Percentiles rank a stretch among this genome's conserved stretches.
Evolutionary conservation across 257 asterid species (phyloP).

Genomic region (Jacaranda mimosifolia): DNA sequence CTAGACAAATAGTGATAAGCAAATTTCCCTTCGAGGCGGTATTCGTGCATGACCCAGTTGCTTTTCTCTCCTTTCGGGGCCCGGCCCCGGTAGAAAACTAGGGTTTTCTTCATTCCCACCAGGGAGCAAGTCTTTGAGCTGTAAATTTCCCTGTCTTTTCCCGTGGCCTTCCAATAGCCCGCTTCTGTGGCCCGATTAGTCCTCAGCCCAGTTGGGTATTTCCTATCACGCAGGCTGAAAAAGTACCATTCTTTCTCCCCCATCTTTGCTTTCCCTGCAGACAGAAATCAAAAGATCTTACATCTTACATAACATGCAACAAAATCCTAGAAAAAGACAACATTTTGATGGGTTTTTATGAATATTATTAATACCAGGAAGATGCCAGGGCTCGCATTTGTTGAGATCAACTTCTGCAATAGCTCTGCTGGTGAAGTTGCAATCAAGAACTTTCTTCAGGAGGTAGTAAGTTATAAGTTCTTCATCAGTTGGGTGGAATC

Average conservation of each 20-base stretch:
- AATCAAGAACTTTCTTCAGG: conserved; percentile 78
- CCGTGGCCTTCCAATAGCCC: conserved; percentile 98
- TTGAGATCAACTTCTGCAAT: conserved; percentile 91
- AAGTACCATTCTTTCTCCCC: conserved; percentile 98
- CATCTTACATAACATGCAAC: background rate
- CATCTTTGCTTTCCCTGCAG: conserved; percentile 74
- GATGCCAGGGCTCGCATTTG: conserved; percentile 97
- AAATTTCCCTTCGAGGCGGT: conserved; percentile 88
- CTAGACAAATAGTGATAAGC: conserved; percentile 75
- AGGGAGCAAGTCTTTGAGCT: conserved; percentile 70
- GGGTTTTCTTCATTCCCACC: conserved; percentile 99
- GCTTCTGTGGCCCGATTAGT: conserved; percentile 96
- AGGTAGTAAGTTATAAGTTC: conserved; percentile 87
- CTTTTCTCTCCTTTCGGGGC: conserved; percentile 92
- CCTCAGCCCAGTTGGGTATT: conserved; percentile 87
- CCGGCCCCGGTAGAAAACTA: conserved; percentile 84
- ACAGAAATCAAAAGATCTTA: background rate
- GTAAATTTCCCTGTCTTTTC: conserved; percentile 86
- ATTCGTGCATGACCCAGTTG: conserved; percentile 97
- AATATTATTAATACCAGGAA: conserved; percentile 58
- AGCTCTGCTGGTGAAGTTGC: conserved; percentile 66
- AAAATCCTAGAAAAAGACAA: background rate
- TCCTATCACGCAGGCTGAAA: conserved; percentile 83
- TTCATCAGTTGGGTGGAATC: conserved; percentile 94
- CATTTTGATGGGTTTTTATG: background rate